These are phyloP conservation scores for Bisporella sp. DNA, from an alignment of 2,329 filamentous ascomycete species.

Conservation along the genomic window DNA sequence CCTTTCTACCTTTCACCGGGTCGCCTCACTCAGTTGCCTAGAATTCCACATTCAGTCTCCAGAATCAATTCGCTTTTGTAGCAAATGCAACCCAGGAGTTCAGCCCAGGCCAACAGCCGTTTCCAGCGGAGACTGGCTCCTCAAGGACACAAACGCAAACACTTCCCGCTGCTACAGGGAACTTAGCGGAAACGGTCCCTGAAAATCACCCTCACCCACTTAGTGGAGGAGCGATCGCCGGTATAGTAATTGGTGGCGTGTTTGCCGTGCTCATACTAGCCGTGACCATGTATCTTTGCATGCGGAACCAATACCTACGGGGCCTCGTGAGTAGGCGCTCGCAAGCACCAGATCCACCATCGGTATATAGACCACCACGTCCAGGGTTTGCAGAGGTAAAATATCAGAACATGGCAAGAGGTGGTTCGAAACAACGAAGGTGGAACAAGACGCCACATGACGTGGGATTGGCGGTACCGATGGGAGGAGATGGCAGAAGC, in stretches of 20 bases:
- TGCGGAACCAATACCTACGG: not conserved
- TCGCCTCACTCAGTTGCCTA: conserved; percentile 4
- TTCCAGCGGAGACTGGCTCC: not conserved
- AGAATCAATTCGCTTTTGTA: conserved; percentile 40
- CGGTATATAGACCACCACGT: not conserved
- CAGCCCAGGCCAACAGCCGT: conserved; percentile 42
- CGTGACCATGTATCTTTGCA: not conserved
- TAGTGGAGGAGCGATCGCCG: not conserved
- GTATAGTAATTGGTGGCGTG: not conserved
- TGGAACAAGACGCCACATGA: not conserved
- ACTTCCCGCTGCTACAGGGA: not conserved
- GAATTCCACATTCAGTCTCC: conserved; percentile 42
- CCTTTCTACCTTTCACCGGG: not conserved
- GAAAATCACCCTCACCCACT: not conserved
- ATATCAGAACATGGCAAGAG: not conserved
- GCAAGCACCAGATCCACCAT: not conserved
- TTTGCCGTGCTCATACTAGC: not conserved
- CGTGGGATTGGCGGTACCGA: not conserved
- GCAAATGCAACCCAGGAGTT: conserved; percentile 44
- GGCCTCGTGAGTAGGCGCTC: not conserved
- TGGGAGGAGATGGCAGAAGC: not conserved
- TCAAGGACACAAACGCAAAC: not conserved
- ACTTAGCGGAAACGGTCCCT: not conserved
- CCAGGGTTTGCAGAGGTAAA: not conserved
- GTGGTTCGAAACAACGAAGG: not conserved